Conservation (phyloP, 176 grass and related monocot species). For the Typha latifolia region DNA sequence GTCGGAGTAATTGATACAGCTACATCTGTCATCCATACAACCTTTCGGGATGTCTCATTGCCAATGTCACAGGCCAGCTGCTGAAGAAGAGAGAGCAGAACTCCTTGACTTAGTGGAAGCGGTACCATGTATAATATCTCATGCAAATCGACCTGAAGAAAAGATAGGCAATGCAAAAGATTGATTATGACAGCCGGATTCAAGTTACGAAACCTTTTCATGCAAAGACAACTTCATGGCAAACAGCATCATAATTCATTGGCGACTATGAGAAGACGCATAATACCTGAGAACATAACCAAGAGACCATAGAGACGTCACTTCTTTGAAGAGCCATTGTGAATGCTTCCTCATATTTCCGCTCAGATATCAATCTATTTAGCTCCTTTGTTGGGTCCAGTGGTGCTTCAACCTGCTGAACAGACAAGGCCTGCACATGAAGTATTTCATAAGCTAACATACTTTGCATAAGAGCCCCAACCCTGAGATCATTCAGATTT, state of each 20-base stretch:
- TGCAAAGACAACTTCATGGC: not conserved
- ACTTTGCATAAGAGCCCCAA: not conserved
- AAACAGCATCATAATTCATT: not conserved
- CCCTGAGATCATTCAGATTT: too few relatives aligned
- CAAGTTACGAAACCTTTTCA: not conserved
- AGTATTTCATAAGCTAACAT: not conserved
- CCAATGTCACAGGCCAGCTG: conserved; percentile 69
- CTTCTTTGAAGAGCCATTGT: conserved; percentile 87
- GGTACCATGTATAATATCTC: conserved; percentile 45
- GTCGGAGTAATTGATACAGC: conserved; percentile 57
- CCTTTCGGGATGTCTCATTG: conserved; percentile 56
- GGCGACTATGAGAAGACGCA: not conserved
- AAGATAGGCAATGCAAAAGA: not conserved
- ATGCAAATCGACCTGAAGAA: conserved; percentile 70
- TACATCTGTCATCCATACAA: conserved; percentile 71
- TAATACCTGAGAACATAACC: conserved; percentile 83
- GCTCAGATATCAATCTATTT: conserved; percentile 51
- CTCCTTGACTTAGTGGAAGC: conserved; percentile 63
- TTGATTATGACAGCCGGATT: not conserved
- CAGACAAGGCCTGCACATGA: conserved; percentile 2
- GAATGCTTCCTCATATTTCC: conserved; percentile 80
- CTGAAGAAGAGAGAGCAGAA: conserved; percentile 82
- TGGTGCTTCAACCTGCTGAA: conserved; percentile 52
- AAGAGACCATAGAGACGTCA: conserved; percentile 72
- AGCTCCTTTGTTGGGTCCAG: conserved; percentile 67